These are phyloP conservation scores for Candida multigemmis DNA, from an alignment of 805 yeast genomes.

Conservation along the genomic window DNA sequence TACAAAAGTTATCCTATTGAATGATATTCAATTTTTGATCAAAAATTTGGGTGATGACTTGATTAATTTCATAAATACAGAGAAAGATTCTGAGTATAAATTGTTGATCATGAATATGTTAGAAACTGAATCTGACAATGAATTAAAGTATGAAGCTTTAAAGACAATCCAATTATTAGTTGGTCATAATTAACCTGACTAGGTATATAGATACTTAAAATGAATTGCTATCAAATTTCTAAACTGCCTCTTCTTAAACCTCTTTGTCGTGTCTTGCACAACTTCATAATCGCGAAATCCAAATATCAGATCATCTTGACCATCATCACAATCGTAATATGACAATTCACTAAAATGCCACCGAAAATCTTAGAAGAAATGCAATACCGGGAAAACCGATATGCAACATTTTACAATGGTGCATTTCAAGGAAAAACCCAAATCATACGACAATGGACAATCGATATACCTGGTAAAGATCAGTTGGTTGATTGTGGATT, in stretches of 20 bases:
- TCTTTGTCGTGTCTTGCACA: no score
- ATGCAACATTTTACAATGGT: constrained; percentile 10
- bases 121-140: constrained; percentile 61
- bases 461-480: constrained; percentile 7
- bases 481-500: constrained; percentile 51
- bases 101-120: constrained; percentile 76
- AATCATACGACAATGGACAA: constrained; percentile 11
- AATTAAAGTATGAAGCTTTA: constrained; percentile 89
- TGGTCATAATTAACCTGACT: constrained; percentile 54
- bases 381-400: constrained; percentile 13
- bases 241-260: no score
- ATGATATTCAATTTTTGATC: constrained; percentile 34
- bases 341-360: no score
- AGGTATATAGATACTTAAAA: no score
- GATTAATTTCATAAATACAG: constrained; percentile 23
- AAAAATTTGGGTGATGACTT: constrained; percentile 30
- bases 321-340: no score
- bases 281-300: no score
- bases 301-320: no score
- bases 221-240: no score
- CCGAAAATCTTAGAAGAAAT: constrained; percentile 5
- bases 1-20: constrained; percentile 28
- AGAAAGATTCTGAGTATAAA: constrained; percentile 53
- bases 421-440: constrained; percentile 6
- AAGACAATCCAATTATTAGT: constrained; percentile 92